Evolutionary conservation across 2,329 filamentous ascomycete species (phyloP), one percentile per base, ranked within the genome.

Genomic region (Fusarium heterosporum): DNA sequence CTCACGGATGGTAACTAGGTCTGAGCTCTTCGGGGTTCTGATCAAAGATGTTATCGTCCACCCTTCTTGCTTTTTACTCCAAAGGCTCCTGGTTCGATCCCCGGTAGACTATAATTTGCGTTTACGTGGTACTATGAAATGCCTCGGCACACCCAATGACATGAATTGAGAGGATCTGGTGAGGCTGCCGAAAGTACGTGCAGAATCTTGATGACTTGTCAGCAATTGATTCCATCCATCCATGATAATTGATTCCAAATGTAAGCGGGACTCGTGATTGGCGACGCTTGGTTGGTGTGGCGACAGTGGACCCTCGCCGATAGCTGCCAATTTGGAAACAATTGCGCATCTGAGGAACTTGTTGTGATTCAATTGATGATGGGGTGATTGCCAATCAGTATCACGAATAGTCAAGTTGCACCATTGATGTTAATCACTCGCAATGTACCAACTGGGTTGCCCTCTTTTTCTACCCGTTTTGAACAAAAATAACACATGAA

Each of bases 201-300:
- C 22, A 22, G 6, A 4, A 22, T 30, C 25, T 38, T 30, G 32
- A 30, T 28, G 42, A 38, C 42, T 36, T 38, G 38, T 30, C 32
- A 13, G 22, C 25, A 34, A 54, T 53, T 61, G 55, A 61, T 61
- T 61, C 58, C 58, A 61, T 42, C 58, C 58, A 61, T 42, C 36
- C 19, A 26, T n/a, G 55, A 41, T 34, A 61, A 55, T 60, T 61
- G 58, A 61, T 61, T 61, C 58, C 58, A 61, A 61, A 61, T 61
- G 58, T 61, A 61, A 61, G 58, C 56, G 36, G 56, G 41, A n/a
- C 19, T 6, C 11, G 8, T 61, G 41, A 61, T 61, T 61, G 58
- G 58, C 36, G 19, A 5, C 26, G 25, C 14, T 29, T n/a, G 26
- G 49, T 41, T 41, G 52, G 16, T 38, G 55, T 41, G 40, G 56